Conservation (phyloP, 306 rosid genomes). For the Styphnolobium japonicum region DNA sequence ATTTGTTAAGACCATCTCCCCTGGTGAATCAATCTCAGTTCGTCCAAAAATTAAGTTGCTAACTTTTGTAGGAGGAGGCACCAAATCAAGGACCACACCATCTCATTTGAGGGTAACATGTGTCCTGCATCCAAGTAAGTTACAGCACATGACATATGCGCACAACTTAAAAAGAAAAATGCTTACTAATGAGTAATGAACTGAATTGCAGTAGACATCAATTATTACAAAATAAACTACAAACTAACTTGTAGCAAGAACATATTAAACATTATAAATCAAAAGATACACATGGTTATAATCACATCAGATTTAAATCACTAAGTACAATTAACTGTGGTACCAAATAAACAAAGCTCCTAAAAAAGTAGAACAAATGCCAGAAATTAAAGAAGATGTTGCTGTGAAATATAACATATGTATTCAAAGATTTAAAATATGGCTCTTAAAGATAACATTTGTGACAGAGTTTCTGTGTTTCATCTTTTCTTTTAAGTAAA, state of each 20-base stretch:
- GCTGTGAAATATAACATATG: no score
- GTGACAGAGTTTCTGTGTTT: not conserved
- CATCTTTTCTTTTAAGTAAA: not conserved
- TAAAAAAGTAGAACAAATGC: no score
- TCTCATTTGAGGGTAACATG: constrained; percentile 77
- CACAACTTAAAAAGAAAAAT: not conserved
- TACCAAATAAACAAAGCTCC: no score
- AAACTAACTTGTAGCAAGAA: not conserved
- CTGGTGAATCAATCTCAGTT: constrained; percentile 87
- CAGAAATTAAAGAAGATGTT: no score
- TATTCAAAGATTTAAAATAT: not conserved
- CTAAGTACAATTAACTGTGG: no score
- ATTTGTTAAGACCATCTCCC: constrained; percentile 85
- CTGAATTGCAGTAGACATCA: not conserved
- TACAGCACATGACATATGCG: constrained; percentile 1
- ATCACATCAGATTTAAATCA: no score
- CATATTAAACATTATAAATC: not conserved
- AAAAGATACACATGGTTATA: not conserved
- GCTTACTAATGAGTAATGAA: not conserved
- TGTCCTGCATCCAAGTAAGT: constrained; percentile 55
- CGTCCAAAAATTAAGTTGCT: constrained; percentile 89
- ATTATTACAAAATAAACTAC: not conserved
- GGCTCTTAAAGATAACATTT: not conserved
- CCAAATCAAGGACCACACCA: constrained; percentile 80
- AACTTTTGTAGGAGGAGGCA: constrained; percentile 84